A percentile compares a stretch with the other conserved stretches of the same genome.
phyloP scores from a whole-genome alignment of 1,284 basidiomycete species.

The Trametes pubescens region DNA sequence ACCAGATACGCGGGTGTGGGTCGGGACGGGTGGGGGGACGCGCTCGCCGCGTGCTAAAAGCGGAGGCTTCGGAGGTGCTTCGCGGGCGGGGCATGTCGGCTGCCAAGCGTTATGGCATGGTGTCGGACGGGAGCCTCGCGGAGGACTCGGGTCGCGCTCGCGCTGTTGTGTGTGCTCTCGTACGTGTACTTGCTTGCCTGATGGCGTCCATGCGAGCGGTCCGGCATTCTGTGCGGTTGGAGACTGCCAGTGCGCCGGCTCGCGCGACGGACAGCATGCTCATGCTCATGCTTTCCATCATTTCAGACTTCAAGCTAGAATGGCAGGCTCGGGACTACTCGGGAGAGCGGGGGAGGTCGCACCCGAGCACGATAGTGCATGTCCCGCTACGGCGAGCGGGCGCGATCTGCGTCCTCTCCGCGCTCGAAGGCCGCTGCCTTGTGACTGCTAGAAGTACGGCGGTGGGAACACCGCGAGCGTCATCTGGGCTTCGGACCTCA shows the following conservation, averaged over 20 bases:
- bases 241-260: too few relatives aligned
- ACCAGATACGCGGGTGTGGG: not conserved
- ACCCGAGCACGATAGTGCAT: not conserved
- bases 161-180: not conserved
- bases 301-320: too few relatives aligned
- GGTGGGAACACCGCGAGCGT: not conserved
- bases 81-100: too few relatives aligned
- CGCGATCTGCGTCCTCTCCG: not conserved
- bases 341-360: not conserved
- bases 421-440: not conserved
- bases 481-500: not conserved
- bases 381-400: not conserved
- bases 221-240: too few relatives aligned
- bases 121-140: not conserved
- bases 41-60: too few relatives aligned
- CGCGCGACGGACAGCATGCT: too few relatives aligned
- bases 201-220: too few relatives aligned
- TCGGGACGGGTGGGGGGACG: not conserved
- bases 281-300: too few relatives aligned
- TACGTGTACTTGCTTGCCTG: not conserved
- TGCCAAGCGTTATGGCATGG: not conserved
- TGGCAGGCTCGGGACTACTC: not conserved
- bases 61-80: not conserved
- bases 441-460: not conserved
- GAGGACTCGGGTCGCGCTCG: not conserved